Evolutionary conservation across 768 basidiomycete species (phyloP).

Genomic region (Galerina marginata): DNA sequence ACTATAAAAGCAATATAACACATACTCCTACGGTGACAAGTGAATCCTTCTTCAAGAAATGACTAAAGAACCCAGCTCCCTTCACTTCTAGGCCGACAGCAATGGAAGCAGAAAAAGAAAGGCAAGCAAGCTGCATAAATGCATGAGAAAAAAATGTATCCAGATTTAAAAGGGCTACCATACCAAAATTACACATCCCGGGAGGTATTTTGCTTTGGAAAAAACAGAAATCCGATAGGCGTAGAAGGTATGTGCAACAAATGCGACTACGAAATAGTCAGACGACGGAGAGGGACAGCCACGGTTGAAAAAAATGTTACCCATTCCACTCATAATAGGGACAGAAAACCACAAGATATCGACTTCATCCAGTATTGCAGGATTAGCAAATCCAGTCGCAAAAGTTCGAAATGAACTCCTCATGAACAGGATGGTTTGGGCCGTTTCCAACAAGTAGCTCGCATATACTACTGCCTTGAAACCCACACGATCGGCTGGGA

Average conservation of each 20-base stretch:
- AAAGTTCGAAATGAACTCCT: constrained; percentile 25
- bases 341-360: constrained; percentile 21
- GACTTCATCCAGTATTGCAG: constrained; percentile 14
- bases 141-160: background rate
- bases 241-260: constrained; percentile 19
- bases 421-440: constrained; percentile 23
- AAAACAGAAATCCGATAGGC: constrained; percentile 17
- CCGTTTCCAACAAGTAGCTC: constrained; percentile 17
- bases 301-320: constrained; percentile 1
- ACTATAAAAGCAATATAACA: no score
- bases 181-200: constrained; percentile 9
- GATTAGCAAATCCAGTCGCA: constrained; percentile 24
- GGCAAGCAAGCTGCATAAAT: background rate
- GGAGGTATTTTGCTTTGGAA: constrained; percentile 2
- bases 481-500: constrained; percentile 21
- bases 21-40: no score
- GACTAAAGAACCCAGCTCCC: no score
- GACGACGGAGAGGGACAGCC: background rate
- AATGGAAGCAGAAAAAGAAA: no score
- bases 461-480: constrained; percentile 20
- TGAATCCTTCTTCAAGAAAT: no score
- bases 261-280: constrained; percentile 11
- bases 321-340: constrained; percentile 21
- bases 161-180: background rate
- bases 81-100: no score